A percentile compares a stretch with the other conserved stretches of the same genome.
Evolutionary conservation across 495 filamentous ascomycete genomes (phyloP).

Genomic region (Sabuloglossum arenarium): DNA sequence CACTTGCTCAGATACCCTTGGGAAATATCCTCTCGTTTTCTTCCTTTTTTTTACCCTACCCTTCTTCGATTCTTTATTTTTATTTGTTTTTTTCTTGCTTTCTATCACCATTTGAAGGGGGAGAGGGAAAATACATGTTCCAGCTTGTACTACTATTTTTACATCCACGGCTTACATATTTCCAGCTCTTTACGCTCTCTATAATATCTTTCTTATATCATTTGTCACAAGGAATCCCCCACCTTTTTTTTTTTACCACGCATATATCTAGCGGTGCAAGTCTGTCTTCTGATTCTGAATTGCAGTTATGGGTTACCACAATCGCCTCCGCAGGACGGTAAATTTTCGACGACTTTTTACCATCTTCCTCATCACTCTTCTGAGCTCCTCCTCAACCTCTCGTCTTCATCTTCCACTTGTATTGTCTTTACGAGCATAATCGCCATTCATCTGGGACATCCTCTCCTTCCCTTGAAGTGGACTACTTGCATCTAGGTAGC

Average conservation of each 20-base stretch:
- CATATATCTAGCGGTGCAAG: background rate
- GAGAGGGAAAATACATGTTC: background rate
- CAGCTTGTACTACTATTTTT: background rate
- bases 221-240: background rate
- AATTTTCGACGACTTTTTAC: background rate
- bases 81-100: background rate
- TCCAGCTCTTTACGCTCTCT: background rate
- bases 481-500: no score
- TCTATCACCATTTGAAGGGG: background rate
- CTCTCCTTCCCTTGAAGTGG: no score
- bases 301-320: background rate
- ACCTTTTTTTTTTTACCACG: background rate
- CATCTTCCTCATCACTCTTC: no score
- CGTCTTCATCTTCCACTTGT: background rate
- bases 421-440: background rate
- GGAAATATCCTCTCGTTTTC: background rate
- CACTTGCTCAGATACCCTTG: background rate
- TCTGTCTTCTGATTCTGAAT: background rate
- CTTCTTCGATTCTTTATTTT: no score
- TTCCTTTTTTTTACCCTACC: background rate
- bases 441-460: background rate
- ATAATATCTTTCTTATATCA: background rate
- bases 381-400: background rate
- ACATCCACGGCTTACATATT: background rate
- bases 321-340: background rate